Evolutionary conservation across 2,329 filamentous ascomycete genomes (phyloP).

Genomic region (Diplocarpon rosae): DNA sequence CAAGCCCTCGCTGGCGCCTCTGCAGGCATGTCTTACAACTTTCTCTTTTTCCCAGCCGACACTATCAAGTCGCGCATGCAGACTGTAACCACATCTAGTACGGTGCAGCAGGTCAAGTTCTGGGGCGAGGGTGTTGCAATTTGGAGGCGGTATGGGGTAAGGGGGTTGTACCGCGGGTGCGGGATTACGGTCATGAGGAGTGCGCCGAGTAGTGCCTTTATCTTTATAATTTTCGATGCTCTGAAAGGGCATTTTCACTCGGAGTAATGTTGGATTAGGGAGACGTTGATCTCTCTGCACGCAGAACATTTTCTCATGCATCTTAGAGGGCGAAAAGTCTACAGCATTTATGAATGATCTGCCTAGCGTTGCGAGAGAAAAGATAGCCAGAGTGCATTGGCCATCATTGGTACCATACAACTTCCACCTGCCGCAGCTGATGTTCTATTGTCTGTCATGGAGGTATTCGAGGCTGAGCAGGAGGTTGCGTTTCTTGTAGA

Average conservation of each 20-base stretch:
- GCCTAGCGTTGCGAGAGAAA: too few relatives aligned
- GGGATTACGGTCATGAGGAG: constrained; percentile 83
- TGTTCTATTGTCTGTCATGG: too few relatives aligned
- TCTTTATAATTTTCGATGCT: constrained; percentile 90
- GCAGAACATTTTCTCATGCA: too few relatives aligned
- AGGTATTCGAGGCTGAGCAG: too few relatives aligned
- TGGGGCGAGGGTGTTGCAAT: constrained; percentile 57
- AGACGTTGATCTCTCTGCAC: too few relatives aligned
- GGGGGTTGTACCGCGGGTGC: constrained; percentile 84
- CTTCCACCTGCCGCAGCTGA: too few relatives aligned
- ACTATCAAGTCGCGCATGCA: constrained; percentile 98
- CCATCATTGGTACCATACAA: too few relatives aligned
- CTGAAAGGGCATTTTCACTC: constrained; percentile 58
- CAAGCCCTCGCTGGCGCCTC: constrained; percentile 79
- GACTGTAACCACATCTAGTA: constrained; percentile 53
- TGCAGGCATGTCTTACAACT: constrained; percentile 92
- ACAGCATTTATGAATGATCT: too few relatives aligned
- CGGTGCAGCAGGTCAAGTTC: constrained; percentile 52
- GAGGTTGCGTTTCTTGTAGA: too few relatives aligned
- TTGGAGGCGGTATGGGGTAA: constrained; percentile 74
- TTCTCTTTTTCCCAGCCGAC: constrained; percentile 92
- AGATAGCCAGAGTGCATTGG: too few relatives aligned
- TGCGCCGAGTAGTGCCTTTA: constrained; percentile 93
- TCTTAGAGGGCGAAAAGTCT: too few relatives aligned
- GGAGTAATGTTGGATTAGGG: not conserved